Base-by-base conservation (phyloP, 2,329 filamentous ascomycete genomes). In the Akanthomyces uredinophilus region DNA sequence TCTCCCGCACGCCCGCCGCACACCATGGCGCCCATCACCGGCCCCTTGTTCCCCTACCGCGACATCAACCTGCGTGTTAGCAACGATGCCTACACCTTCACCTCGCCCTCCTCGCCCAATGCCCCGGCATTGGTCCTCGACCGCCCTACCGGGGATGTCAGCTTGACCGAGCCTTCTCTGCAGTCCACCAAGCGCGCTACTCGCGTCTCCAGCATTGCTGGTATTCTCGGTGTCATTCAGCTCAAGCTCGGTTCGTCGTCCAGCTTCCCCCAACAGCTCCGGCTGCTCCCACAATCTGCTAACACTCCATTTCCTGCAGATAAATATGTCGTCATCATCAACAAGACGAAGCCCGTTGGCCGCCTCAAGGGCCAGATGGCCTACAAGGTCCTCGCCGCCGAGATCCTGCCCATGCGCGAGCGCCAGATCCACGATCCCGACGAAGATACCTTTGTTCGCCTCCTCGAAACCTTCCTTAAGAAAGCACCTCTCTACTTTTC, bases 31-130 rank as follows among this genome's bases (percentile, higher is more conserved):
- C 71, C 74, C 62, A 68, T 76, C 43, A 71, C 71, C 43, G 68
- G 69, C 60, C 66, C 73, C 56, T 72, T 74, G 66, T 76, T 85
- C 68, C 95, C 94, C 24, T 99, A 93, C 78, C 87, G 94, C 73
- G 95, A 99, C 81, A 96, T 98, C 81, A 99, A 98, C 76, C 87
- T 99, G 75, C 92, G 96, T 77, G 90, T 92, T 67, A 92, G 94
- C 58, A 83, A 91, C 70, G 91, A 94, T 70, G 89, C 95, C 73
- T 99, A 99, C 81, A 91, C 92, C 70, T 99, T 99, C 77, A 93
- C 91, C 44, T 99, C 95, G 32, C 95, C 95, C 32, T 98, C 95
- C 0, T 94, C 92, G 4, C 92, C 93, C 65, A 87, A 93, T 76
- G 89, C 93, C 32, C 92, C 91, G 16, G 91, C 92, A 11, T 83